These are phyloP conservation scores for Scalesia atractyloides DNA, from an alignment of 129 eudicot genomes.

Conservation along the genomic window DNA sequence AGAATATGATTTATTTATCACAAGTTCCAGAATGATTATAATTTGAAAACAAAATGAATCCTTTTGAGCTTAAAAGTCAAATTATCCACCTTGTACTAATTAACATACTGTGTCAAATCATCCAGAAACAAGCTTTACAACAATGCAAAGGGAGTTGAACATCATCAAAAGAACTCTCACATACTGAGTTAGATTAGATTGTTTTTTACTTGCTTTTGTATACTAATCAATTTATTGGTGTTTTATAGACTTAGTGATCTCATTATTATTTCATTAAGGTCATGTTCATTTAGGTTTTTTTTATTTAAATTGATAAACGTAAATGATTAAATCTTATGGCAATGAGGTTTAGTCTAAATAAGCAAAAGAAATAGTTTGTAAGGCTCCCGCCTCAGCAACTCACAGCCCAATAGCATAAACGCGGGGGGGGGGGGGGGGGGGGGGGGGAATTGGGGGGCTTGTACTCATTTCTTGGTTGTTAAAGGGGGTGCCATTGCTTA, in stretches of 20 bases:
- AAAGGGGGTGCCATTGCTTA: no score
- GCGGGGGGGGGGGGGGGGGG: no score
- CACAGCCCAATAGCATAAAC: no score
- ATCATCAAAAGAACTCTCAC: slow-evolving; percentile 60
- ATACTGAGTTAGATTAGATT: no score
- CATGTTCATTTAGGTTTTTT: neutral
- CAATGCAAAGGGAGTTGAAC: slow-evolving; percentile 68
- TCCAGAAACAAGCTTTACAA: slow-evolving; percentile 71
- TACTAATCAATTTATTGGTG: neutral
- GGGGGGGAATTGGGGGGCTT: no score
- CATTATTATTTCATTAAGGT: neutral
- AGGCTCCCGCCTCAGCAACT: no score
- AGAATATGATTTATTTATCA: neutral
- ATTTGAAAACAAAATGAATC: neutral
- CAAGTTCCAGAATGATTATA: neutral
- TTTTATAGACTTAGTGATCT: no score
- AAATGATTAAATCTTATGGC: neutral
- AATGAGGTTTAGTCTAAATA: neutral
- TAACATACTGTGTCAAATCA: slow-evolving; percentile 35
- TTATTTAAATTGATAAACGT: neutral
- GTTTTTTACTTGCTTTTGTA: no score
- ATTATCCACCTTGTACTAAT: neutral
- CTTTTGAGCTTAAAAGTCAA: slow-evolving; percentile 8
- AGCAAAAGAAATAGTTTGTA: no score
- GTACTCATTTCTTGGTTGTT: no score